Conservation (phyloP, 164 flowering plant species). For the Umbilicus rupestris region DNA sequence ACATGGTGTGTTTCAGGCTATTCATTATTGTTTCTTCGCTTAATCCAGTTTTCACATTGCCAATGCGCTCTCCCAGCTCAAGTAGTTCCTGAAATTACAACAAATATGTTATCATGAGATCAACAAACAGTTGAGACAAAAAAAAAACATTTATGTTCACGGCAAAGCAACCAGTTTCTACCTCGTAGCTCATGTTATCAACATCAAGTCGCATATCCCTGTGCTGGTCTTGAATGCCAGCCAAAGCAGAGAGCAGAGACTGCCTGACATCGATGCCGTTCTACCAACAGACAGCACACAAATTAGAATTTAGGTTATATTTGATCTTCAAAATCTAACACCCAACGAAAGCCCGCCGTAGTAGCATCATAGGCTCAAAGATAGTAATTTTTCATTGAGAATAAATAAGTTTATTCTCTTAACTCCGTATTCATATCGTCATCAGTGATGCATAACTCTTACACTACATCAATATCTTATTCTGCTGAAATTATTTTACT, state of each 20-base stretch:
- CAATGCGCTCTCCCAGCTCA: slow-evolving; percentile 81
- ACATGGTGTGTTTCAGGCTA: slow-evolving; percentile 40
- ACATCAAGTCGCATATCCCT: slow-evolving; percentile 85
- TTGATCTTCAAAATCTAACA: not conserved
- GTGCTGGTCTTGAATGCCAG: slow-evolving; percentile 37
- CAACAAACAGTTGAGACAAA: not conserved
- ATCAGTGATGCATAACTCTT: not conserved
- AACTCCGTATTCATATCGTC: not conserved
- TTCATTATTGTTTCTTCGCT: slow-evolving; percentile 44
- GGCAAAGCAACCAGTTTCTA: slow-evolving; percentile 13
- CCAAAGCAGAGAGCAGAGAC: slow-evolving; percentile 1
- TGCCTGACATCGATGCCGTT: not conserved
- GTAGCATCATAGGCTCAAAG: not conserved
- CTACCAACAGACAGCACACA: not conserved
- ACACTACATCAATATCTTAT: not conserved
- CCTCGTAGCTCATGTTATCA: slow-evolving; percentile 97
- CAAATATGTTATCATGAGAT: not conserved
- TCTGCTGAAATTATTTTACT: not conserved
- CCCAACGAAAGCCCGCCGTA: not conserved
- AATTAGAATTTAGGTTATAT: not conserved
- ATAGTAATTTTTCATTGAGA: not conserved
- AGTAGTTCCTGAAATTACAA: slow-evolving; percentile 47
- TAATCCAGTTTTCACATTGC: slow-evolving; percentile 67
- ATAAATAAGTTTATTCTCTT: not conserved
- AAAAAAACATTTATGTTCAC: not conserved